Evolutionary conservation across 2,329 filamentous ascomycete species (phyloP), one percentile per base, ranked within the genome.

Genomic region (Aspergillus spinulosporus): DNA sequence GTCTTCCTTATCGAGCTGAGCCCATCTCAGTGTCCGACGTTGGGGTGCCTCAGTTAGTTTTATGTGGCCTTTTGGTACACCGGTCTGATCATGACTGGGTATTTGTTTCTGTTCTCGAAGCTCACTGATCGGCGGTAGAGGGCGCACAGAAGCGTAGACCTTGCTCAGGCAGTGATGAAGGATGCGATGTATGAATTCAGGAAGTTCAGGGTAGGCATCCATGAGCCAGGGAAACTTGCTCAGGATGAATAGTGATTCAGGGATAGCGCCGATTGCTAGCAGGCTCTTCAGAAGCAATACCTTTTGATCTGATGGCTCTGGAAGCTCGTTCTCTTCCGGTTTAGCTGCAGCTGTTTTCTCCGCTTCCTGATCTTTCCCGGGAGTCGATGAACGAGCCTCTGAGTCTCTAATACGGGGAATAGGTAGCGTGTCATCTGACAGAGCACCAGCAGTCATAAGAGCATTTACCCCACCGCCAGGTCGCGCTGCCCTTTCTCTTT

Each of bases 211-310:
- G 62, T 90, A 93, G 3, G 87, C 84, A 57, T 97, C 92, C 8
- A 91, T 83, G 47, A 99, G 82, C 92, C 94, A 99, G 11, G 92
- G 90, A 66, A 96, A 96, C 52, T 89, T 88, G 34, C 93, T 93
- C 5, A 97, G 83, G 54, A 99, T 90, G 72, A 93, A 97, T 1
- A 99, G 80, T 1, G 94, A 87, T 74, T 99, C 94, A 0, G 94
- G 94, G 34, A 99, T 81, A 28, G 94, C 93, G 40, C 95, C 94
- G 56, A 97, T 94, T 3, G 89, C 89, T 2, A 99, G 82, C 12
- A 99, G 80, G 64, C 92, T 92, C 61, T 88, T 90, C 21, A 99
- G 80, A 0, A 99, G 80, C 44, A 87, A 80, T 0, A 93, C 86
- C 74, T 99, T 99, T 68, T 97, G 93, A 64, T 97, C 93, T 11